Percentiles rank a stretch among this genome's conserved stretches.
Conservation (phyloP, 2,329 filamentous ascomycete species). For the Ophiocordyceps sinensis region DNA sequence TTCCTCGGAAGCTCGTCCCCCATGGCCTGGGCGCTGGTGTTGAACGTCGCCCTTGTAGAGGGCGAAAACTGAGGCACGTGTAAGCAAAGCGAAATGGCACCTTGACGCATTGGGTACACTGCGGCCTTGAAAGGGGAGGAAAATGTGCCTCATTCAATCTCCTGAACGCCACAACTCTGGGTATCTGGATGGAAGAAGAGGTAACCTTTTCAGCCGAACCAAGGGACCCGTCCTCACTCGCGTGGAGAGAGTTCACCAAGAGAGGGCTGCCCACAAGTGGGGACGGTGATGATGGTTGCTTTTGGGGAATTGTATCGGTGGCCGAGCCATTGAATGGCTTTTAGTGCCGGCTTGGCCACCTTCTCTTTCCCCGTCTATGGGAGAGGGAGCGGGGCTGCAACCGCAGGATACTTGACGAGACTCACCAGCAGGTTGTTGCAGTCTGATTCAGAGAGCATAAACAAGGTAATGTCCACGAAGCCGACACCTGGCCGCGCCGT, state of each 20-base stretch:
- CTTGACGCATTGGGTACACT: background rate
- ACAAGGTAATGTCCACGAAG: slow-evolving; percentile 67
- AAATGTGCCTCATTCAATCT: slow-evolving; percentile 37
- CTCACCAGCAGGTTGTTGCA: slow-evolving; percentile 32
- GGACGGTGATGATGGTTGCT: slow-evolving; percentile 23
- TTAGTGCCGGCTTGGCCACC: slow-evolving; percentile 37
- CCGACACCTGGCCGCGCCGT: slow-evolving; percentile 51
- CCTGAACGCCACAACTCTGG: slow-evolving; percentile 32
- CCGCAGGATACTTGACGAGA: slow-evolving; percentile 4
- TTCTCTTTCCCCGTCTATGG: slow-evolving; percentile 36
- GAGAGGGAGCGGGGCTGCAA: slow-evolving; percentile 1
- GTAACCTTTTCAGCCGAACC: slow-evolving; percentile 15
- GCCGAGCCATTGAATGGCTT: slow-evolving; percentile 36
- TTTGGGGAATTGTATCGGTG: slow-evolving; percentile 59
- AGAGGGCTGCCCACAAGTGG: slow-evolving; percentile 9
- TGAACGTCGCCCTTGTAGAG: slow-evolving; percentile 15
- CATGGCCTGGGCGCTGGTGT: slow-evolving; percentile 14
- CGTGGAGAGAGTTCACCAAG: slow-evolving; percentile 21
- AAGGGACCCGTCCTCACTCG: slow-evolving; percentile 24
- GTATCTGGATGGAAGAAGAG: slow-evolving; percentile 29
- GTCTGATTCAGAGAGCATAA: slow-evolving; percentile 56
- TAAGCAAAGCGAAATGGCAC: slow-evolving; percentile 7
- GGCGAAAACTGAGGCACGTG: slow-evolving; percentile 21
- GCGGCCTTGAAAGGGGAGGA: background rate
- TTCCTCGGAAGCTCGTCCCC: slow-evolving; percentile 9